Percentiles rank a stretch among this genome's conserved stretches.
phyloP scores from a whole-genome alignment of 148 eudicot genomes.

The Fallopia convolvulus region DNA sequence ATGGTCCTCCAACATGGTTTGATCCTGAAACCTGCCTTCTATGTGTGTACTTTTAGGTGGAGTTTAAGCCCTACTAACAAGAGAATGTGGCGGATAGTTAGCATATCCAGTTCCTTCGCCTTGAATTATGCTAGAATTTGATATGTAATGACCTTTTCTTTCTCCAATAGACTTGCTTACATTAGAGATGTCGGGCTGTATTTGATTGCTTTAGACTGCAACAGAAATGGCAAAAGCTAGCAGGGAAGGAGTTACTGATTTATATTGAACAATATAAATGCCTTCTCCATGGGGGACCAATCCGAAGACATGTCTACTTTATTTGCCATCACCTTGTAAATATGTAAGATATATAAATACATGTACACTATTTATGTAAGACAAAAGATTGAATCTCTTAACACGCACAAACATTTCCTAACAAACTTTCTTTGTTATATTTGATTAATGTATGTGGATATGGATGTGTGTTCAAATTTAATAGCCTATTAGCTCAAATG shows the following conservation, averaged over 20 bases:
- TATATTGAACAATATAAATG: slow-evolving; percentile 53
- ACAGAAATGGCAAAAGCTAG: slow-evolving; percentile 72
- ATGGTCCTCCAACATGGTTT: too few species aligned
- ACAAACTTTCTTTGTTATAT: too few species aligned
- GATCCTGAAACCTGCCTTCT: neutral
- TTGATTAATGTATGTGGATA: too few species aligned
- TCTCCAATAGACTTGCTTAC: slow-evolving; percentile 15
- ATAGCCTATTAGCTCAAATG: too few species aligned
- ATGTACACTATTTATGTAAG: too few species aligned
- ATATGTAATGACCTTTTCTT: slow-evolving; percentile 15
- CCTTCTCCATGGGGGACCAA: slow-evolving; percentile 49
- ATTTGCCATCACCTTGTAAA: slow-evolving; percentile 44
- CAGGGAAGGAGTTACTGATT: slow-evolving; percentile 46
- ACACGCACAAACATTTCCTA: too few species aligned
- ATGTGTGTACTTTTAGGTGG: neutral
- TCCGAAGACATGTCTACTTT: slow-evolving; percentile 42
- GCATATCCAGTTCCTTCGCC: slow-evolving; percentile 28
- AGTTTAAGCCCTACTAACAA: slow-evolving; percentile 63
- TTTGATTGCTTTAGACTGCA: slow-evolving; percentile 41
- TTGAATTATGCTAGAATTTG: slow-evolving; percentile 17
- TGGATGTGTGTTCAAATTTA: too few species aligned
- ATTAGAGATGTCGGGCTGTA: slow-evolving; percentile 24
- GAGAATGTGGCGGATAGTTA: slow-evolving; percentile 59
- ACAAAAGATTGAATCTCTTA: too few species aligned
- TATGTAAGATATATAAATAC: neutral